Evolutionary conservation across 139 green algal genomes (phyloP).

Genomic region (Tetraselmis striata): DNA sequence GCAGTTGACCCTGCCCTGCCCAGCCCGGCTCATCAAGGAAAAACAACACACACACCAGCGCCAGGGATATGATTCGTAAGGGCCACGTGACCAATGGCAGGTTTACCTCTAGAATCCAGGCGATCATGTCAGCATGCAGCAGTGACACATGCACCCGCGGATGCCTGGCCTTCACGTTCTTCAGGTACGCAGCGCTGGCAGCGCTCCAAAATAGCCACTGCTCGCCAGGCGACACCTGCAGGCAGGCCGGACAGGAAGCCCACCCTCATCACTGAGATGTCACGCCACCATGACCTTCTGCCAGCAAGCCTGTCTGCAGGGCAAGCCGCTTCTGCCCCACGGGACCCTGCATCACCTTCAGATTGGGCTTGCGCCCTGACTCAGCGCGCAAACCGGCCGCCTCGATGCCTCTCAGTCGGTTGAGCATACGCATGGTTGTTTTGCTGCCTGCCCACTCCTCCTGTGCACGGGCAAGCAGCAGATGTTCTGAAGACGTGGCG

Average conservation of each 20-base stretch:
- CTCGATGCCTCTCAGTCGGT: constrained; percentile 5
- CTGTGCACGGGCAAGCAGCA: background rate
- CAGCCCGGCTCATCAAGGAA: background rate
- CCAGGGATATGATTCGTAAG: too few relatives aligned
- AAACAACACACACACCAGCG: background rate
- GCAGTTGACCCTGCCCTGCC: too few relatives aligned
- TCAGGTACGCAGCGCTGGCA: background rate
- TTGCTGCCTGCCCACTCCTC: background rate
- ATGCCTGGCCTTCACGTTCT: background rate
- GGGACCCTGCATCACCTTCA: background rate
- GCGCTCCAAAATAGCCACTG: constrained; percentile 11
- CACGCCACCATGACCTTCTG: background rate
- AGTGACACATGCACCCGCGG: background rate
- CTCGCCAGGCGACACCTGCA: background rate
- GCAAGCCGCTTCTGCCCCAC: background rate
- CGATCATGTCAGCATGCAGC: background rate
- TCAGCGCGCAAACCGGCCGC: background rate
- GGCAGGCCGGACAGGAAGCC: too few relatives aligned
- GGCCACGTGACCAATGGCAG: too few relatives aligned
- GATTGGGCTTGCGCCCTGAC: background rate
- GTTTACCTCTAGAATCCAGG: background rate
- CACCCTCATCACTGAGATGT: too few relatives aligned
- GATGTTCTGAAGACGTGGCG: too few relatives aligned
- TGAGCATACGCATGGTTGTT: background rate
- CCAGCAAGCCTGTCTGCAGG: background rate